A percentile compares a stretch with the other conserved stretches of the same genome.
Conservation (phyloP, 1,284 basidiomycete species). For the Apiotrichum mycotoxinovorans region DNA sequence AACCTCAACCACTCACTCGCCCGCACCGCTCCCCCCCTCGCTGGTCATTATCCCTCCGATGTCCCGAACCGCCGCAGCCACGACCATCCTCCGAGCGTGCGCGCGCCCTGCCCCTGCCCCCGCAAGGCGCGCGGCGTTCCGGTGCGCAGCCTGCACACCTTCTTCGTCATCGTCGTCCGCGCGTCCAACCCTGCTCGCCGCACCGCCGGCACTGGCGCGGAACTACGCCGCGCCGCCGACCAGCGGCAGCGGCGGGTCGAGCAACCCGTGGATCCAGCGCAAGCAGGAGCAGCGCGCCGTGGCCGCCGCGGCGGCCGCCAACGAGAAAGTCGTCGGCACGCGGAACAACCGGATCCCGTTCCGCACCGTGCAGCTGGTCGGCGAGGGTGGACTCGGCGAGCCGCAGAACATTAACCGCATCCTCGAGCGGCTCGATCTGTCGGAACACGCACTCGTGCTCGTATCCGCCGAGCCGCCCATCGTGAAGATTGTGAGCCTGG, state of each 20-base stretch:
- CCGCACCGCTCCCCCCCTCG: no score
- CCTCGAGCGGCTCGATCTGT: constrained; percentile 16
- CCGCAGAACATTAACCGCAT: constrained; percentile 22
- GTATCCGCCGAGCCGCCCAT: constrained; percentile 36
- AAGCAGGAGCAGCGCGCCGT: not conserved
- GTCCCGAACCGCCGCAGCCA: no score
- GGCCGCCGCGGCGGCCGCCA: not conserved
- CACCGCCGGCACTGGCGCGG: not conserved
- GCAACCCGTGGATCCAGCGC: not conserved
- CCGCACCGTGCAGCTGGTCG: constrained; percentile 37
- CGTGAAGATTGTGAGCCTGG: constrained; percentile 34
- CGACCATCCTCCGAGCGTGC: no score
- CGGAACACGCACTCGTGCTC: constrained; percentile 24
- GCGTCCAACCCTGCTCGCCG: not conserved
- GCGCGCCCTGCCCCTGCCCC: no score
- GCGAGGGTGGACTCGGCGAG: constrained; percentile 22
- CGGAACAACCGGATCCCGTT: constrained; percentile 32
- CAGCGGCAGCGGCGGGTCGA: not conserved
- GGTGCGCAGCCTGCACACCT: no score
- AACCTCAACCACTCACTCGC: no score
- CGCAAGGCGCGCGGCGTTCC: no score
- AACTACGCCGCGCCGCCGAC: not conserved
- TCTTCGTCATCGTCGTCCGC: not conserved
- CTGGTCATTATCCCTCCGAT: no score
- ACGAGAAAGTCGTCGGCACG: not conserved